Base-by-base conservation (phyloP, 2,329 filamentous ascomycete genomes). In the Fusarium nanum region DNA sequence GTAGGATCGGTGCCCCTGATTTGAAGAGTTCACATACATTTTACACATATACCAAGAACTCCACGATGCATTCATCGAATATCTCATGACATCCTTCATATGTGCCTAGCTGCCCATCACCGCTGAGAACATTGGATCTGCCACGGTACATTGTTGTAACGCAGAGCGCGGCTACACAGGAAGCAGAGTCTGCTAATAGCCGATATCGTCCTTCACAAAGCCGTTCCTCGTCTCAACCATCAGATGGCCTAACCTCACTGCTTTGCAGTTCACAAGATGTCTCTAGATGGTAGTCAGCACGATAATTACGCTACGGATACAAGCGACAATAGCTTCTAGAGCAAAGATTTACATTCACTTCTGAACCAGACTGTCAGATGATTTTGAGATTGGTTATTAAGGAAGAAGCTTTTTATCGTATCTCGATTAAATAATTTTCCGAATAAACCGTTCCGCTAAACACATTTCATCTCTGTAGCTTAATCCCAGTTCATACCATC, bases 401-500 rank as follows among this genome's bases (percentile, higher is more conserved):
- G 8, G 23, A 40, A 27, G 32, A 12, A 41, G 8, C 32, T 20
- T 10, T 32, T 41, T 11, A 22, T 49, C 12, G 8, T 16, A 12
- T 28, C 23, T 49, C 5, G 14, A 49, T 28, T 49, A 49, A 13
- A 40, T 7, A 28, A 30, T 40, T 23, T 53, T 28, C 34, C 23
- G n/a, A 45, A 18, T 34, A n/a, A 25, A 5, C 16, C 12, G 27
- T 18, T 7, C 7, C n/a, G 14, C 18, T 28, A 23, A 16, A 14
- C 32, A 10, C 14, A 48, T 13, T 22, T 6, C 16, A 49, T 10
- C 5, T 8, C 23, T 8, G 20, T 16, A 30, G 10, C 30, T 56
- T 28, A 61, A 27, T 70, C 59, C 68, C 60, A 72, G 1, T 60
- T 73, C 65, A 83, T 77, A 42, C 77, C 77, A 54, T 84, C 81